phyloP scores from a whole-genome alignment of 2,329 filamentous ascomycete species.

The Talaromyces sp. region DNA sequence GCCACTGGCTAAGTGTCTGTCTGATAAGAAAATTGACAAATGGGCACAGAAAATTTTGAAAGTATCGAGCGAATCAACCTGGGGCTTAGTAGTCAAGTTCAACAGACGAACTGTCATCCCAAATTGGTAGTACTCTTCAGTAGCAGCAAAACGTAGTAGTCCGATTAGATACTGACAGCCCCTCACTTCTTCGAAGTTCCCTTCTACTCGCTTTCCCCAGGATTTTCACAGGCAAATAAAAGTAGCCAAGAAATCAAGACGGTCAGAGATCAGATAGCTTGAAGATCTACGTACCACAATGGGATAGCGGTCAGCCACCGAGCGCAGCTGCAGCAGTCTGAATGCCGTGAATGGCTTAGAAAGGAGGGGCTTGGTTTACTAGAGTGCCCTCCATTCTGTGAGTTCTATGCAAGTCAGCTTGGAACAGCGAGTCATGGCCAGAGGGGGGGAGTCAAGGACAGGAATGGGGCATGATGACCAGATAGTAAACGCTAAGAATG shows the following conservation, averaged over 20 bases:
- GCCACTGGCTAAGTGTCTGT: background rate
- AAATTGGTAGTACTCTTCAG: slow-evolving; percentile 1
- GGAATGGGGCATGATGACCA: background rate
- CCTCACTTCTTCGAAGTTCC: background rate
- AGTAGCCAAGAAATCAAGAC: background rate
- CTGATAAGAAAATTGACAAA: background rate
- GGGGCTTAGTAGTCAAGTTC: background rate
- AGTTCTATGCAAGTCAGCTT: background rate
- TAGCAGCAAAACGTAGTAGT: slow-evolving; percentile 1
- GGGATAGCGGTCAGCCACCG: slow-evolving; percentile 1
- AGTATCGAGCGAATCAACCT: background rate
- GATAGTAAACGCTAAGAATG: background rate
- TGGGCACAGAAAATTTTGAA: background rate
- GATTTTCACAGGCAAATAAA: background rate
- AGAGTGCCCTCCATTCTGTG: background rate
- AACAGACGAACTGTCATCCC: background rate
- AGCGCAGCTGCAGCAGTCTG: background rate
- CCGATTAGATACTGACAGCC: background rate
- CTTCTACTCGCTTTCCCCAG: background rate
- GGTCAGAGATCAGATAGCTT: background rate
- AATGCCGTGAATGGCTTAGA: background rate
- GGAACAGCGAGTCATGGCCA: background rate
- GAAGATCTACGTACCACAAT: slow-evolving; percentile 9
- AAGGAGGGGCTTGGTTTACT: background rate
- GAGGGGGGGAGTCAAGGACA: background rate